Evolutionary conservation across 176 grass and related monocot genomes (phyloP), one percentile per base, ranked within the genome.

Genomic region (Cenchrus americanus): DNA sequence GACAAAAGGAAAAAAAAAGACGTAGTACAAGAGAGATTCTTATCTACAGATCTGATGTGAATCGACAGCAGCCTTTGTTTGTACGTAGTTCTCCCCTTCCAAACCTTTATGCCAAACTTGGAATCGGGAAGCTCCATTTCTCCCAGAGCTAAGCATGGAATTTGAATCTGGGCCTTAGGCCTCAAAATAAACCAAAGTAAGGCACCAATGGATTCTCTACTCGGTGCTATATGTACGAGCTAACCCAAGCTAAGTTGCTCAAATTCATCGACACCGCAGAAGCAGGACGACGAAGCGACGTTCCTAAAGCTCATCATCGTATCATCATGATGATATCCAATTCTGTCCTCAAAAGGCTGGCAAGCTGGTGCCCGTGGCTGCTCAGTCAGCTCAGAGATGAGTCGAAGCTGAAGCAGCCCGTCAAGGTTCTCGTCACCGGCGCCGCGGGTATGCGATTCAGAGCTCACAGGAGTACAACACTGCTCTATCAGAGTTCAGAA

Each of bases 341-440:
- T 47, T 83, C 66, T 26, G 24, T 94, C 23, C 42, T 94, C 54
- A 84, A 85, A 77, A 52, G 66, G 8, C 62, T 94, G 43, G 44
- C 14, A 41, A 85, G 76, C 75, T 89, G 87, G 72, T 85, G 89
- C 46, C 76, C 79, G 3, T 87, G 59, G 57, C 17, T 80, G 34
- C 53, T 62, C 14, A 8, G 5, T 37, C 34, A 37, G 34, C 34
- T 37, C 34, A 83, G 80, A 42, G 75, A 79, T 27, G 67, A 76
- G 43, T 47, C 84, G 4, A 92, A 95, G 41, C 51, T 77, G 5
- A 92, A 95, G 78, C 80, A 83, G 53, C 73, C 91, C 30, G 72
- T 93, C 78, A 89, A 86, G 61, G 80, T 93, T 78, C 71, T 96
- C 34, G 88, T 96, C 62, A 91, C 94, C 7, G 91, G 91, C 49